Base-by-base conservation (phyloP, 164 flowering plant genomes). In the Piper longum region DNA sequence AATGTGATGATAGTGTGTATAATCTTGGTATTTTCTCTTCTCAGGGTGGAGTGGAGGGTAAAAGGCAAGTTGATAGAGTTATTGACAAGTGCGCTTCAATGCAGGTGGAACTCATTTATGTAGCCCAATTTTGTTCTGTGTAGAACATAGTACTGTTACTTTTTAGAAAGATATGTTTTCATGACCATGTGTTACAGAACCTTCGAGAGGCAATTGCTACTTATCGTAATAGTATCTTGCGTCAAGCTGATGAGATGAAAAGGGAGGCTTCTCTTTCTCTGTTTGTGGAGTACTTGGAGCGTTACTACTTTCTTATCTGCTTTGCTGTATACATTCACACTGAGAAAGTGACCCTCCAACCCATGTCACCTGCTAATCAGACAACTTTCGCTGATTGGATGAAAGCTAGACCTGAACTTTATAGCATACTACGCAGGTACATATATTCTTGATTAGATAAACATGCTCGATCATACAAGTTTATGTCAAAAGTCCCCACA, bases 11-110 rank as follows among this genome's bases (percentile, higher is more conserved):
- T 4, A 14, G 3, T 14, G 36, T 14, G 16, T 26, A 54, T 64
- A 18, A 61, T 41, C 61, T 66, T 16, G 19, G 41, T 19, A 8
- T 48, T 48, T 43, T 39, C 26, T 68, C 41, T 62, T 48, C 75
- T 58, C 71, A 92, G 98, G 98, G 98, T 71, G 98, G 98, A 67
- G 88, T 87, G 60, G 96, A 89, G 79, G 96, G 96, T 63, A 92
- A 92, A 78, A 84, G 84, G 69, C 98, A 89, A 74, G 98, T 92
- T 61, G 98, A 92, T 75, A 82, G 85, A 81, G 96, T 92, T 68
- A 89, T 92, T 75, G 98, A 92, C 76, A 86, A 78, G 77, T 92
- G 98, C 79, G 73, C 98, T 56, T 79, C 98, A 57, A 92, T 92
- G 98, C 98, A 92, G 96, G 98, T 92, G 72, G 60, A 36, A 7